Percentiles rank a stretch among this genome's conserved stretches.
Conservation (phyloP, 345 rosid genomes). For the Bretschneidera sinensis region DNA sequence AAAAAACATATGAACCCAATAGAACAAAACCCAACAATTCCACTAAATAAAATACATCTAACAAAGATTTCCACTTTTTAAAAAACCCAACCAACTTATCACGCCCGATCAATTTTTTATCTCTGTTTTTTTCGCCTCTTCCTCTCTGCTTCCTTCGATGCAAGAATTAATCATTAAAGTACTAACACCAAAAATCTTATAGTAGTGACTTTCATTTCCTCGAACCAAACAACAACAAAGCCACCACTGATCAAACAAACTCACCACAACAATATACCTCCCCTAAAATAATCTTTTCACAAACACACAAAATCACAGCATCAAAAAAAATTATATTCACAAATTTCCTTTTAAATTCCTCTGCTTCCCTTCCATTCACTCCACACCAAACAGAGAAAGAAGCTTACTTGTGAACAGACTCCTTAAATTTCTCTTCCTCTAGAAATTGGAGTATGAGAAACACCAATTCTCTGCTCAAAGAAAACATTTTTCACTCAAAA, state of each 20-base stretch:
- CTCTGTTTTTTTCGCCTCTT: too few species aligned
- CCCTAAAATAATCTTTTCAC: not conserved
- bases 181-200: not conserved
- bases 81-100: not conserved
- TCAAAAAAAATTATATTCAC: slow-evolving; percentile 5
- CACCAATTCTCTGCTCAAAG: slow-evolving; percentile 86
- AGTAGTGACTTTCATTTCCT: too few species aligned
- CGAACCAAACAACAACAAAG: not conserved
- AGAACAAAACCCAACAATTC: too few species aligned
- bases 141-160: too few species aligned
- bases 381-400: not conserved
- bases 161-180: not conserved
- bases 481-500: slow-evolving; percentile 41
- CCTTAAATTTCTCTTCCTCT: slow-evolving; percentile 85
- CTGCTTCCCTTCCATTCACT: not conserved
- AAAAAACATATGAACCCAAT: too few species aligned
- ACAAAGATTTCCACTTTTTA: too few species aligned
- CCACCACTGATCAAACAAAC: not conserved
- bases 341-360: not conserved
- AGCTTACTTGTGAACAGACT: slow-evolving; percentile 75
- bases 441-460: slow-evolving; percentile 91
- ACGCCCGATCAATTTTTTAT: not conserved
- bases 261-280: not conserved
- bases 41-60: too few species aligned
- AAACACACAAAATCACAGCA: not conserved